Conservation (phyloP, 2,329 filamentous ascomycete species). For the Gnomoniopsis smithogilvyi region DNA sequence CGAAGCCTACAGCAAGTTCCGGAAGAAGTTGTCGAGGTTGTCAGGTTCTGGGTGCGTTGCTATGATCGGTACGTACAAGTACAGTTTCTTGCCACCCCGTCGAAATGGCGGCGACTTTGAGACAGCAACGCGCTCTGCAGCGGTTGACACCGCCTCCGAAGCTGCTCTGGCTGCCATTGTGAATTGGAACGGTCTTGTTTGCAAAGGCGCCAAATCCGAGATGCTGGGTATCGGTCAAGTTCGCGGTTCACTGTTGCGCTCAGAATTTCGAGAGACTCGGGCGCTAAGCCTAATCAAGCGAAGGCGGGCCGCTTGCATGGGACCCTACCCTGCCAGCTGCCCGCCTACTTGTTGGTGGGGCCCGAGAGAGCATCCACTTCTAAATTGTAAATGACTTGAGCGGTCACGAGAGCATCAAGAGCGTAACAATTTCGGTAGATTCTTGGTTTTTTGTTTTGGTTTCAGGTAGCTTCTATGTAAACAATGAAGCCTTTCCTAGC, state of each 20-base stretch:
- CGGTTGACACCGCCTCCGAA: constrained; percentile 27
- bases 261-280: constrained; percentile 4
- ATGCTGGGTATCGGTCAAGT: background rate
- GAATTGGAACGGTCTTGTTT: background rate
- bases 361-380: constrained; percentile 3
- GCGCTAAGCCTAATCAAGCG: constrained; percentile 2
- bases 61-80: constrained; percentile 42
- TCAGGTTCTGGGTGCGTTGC: background rate
- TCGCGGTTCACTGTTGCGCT: background rate
- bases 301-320: constrained; percentile 1
- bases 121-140: constrained; percentile 20
- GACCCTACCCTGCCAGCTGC: background rate
- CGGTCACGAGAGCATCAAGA: background rate
- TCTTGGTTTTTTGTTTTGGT: constrained; percentile 5
- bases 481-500: constrained; percentile 6
- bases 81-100: constrained; percentile 53
- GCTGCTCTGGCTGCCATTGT: constrained; percentile 20
- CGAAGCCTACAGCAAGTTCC: background rate
- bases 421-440: background rate
- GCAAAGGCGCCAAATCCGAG: constrained; percentile 2
- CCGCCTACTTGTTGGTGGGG: too few relatives aligned
- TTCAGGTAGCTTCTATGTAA: constrained; percentile 4
- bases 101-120: constrained; percentile 40
- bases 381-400: background rate
- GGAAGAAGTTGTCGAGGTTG: background rate